phyloP scores from a whole-genome alignment of 306 rosid species.

The Nissolia schottii region DNA sequence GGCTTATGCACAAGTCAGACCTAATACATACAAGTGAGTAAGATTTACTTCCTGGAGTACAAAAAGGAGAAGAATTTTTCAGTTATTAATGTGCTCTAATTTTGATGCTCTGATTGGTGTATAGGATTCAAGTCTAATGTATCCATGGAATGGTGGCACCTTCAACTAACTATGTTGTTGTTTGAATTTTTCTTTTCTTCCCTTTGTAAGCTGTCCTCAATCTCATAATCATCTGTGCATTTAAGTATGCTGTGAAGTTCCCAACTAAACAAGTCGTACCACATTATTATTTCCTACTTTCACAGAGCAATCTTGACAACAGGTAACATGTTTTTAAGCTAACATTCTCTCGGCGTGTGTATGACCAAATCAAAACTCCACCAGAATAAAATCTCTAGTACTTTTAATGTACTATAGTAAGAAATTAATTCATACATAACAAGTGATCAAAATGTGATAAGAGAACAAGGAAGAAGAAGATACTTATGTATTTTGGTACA shows the following conservation, averaged over 20 bases:
- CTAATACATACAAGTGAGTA: slow-evolving; percentile 11
- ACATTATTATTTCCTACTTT: not conserved
- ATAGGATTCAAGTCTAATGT: slow-evolving; percentile 22
- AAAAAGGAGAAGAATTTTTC: too few relatives aligned
- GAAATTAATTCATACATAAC: not conserved
- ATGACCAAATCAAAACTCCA: slow-evolving; percentile 6
- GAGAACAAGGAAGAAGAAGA: not conserved
- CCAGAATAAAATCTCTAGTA: not conserved
- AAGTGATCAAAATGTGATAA: not conserved
- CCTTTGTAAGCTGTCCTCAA: not conserved
- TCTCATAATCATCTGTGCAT: not conserved
- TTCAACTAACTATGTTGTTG: not conserved
- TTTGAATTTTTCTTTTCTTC: slow-evolving; percentile 17
- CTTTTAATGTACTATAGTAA: not conserved
- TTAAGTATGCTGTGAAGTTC: not conserved
- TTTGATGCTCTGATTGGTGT: slow-evolving; percentile 17
- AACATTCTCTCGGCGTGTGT: not conserved
- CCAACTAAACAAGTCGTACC: slow-evolving; percentile 11
- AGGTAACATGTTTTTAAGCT: not conserved
- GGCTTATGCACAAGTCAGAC: slow-evolving; percentile 36
- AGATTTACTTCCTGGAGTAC: too few relatives aligned
- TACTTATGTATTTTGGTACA: not conserved
- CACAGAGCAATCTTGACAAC: not conserved
- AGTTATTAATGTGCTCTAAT: slow-evolving; percentile 6
- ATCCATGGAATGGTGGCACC: not conserved